phyloP scores from a whole-genome alignment of 441 rosid genomes.

The Mallotus repandus region DNA sequence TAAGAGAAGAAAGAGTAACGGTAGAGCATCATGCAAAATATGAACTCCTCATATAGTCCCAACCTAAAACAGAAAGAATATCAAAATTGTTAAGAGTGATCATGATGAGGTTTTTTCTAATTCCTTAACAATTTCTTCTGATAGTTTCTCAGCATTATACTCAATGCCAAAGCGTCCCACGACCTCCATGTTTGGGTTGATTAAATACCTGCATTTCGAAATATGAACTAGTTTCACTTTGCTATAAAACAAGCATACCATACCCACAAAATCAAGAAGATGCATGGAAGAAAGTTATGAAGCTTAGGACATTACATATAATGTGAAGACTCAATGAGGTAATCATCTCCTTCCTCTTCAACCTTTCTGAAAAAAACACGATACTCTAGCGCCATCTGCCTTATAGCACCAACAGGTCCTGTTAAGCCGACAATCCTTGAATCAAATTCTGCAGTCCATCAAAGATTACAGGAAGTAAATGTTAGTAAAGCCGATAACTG shows the following conservation, averaged over 20 bases:
- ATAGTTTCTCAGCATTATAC: constrained; percentile 60
- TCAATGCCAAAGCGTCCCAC: constrained; percentile 74
- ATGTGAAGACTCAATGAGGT: constrained; percentile 79
- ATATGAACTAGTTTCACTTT: background rate
- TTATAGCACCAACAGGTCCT: constrained; percentile 55
- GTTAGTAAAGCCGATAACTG: constrained; percentile 8
- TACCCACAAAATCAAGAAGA: background rate
- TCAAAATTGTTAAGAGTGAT: background rate
- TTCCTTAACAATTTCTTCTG: constrained; percentile 57
- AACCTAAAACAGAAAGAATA: background rate
- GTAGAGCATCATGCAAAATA: background rate
- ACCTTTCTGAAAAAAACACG: constrained; percentile 76
- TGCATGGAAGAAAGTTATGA: background rate
- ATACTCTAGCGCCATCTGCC: constrained; percentile 88
- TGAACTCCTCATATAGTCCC: too few relatives aligned
- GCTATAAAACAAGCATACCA: background rate
- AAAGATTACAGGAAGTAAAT: constrained; percentile 2
- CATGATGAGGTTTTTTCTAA: constrained; percentile 24
- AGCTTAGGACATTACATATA: constrained; percentile 49
- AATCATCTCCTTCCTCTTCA: constrained; percentile 85
- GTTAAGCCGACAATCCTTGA: constrained; percentile 70
- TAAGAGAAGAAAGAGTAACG: background rate
- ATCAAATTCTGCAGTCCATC: constrained; percentile 61
- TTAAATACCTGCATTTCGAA: constrained; percentile 53
- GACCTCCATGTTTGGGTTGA: constrained; percentile 81